Evolutionary conservation across 2,329 filamentous ascomycete species (phyloP).

Genomic region (Annulohypoxylon truncatum): DNA sequence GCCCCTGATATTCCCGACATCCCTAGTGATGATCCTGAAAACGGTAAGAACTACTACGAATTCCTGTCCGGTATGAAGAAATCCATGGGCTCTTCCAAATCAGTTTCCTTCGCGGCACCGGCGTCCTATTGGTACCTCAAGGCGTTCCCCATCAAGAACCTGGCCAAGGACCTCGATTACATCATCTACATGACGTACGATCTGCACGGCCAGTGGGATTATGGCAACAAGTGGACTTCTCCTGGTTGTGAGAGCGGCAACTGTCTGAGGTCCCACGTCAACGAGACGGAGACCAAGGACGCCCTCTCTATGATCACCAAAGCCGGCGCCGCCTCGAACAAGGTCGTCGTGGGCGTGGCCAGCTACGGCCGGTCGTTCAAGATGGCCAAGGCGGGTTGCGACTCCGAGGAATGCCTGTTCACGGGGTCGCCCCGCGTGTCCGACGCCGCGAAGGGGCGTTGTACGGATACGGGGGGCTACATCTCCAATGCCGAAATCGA

Average conservation of each 20-base stretch:
- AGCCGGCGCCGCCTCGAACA: constrained; percentile 37
- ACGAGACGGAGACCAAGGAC: constrained; percentile 47
- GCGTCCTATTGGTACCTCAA: constrained; percentile 47
- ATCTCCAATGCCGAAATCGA: constrained; percentile 41
- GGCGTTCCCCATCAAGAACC: constrained; percentile 36
- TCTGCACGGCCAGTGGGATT: constrained; percentile 43
- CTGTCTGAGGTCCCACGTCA: constrained; percentile 48
- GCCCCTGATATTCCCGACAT: constrained; percentile 38
- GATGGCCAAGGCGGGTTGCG: constrained; percentile 37
- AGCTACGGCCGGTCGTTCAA: constrained; percentile 32
- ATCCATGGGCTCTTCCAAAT: not conserved
- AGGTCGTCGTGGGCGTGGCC: constrained; percentile 38
- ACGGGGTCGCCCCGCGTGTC: constrained; percentile 23
- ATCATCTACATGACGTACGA: constrained; percentile 43
- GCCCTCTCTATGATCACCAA: constrained; percentile 34
- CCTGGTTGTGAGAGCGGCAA: constrained; percentile 29
- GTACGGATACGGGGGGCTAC: constrained; percentile 40
- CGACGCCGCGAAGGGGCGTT: constrained; percentile 30
- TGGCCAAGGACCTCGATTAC: constrained; percentile 38
- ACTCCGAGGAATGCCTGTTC: constrained; percentile 26
- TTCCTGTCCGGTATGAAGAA: constrained; percentile 22
- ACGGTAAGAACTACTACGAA: constrained; percentile 32
- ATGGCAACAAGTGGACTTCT: constrained; percentile 20
- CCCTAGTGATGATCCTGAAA: constrained; percentile 25
- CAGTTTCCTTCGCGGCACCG: constrained; percentile 40